A percentile compares a stretch with the other conserved stretches of the same genome.
Evolutionary conservation across 352 stramenopile species (phyloP).

Genomic region (Globisporangium paroecandrum): DNA sequence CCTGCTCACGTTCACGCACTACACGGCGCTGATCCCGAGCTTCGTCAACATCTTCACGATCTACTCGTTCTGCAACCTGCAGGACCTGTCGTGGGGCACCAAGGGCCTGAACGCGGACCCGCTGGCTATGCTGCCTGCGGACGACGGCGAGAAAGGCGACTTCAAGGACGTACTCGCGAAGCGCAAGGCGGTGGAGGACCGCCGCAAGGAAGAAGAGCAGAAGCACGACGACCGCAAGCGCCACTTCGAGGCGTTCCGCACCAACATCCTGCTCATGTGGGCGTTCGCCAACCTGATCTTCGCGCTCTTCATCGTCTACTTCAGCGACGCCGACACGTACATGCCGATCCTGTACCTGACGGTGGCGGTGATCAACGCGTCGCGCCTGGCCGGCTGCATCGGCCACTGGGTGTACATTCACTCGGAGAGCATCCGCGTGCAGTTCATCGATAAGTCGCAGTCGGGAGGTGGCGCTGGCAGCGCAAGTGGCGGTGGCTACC

Average conservation of each 20-base stretch:
- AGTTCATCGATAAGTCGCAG: constrained; percentile 49
- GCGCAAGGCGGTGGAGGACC: constrained; percentile 66
- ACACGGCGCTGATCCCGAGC: constrained; percentile 80
- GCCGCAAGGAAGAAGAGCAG: constrained; percentile 49
- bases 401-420: constrained; percentile 73
- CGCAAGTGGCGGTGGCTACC: constrained; percentile 41
- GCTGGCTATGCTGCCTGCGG: constrained; percentile 29
- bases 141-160: constrained; percentile 72
- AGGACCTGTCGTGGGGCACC: constrained; percentile 86
- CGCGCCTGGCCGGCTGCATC: constrained; percentile 59
- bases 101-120: constrained; percentile 67
- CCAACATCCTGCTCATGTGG: constrained; percentile 78
- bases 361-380: constrained; percentile 67
- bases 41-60: constrained; percentile 90
- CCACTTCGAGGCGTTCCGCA: constrained; percentile 81
- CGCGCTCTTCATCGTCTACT: constrained; percentile 68
- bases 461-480: constrained; percentile 58
- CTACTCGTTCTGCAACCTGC: constrained; percentile 89
- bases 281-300: constrained; percentile 82
- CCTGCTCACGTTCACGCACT: constrained; percentile 85
- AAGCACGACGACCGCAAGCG: constrained; percentile 68
- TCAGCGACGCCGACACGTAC: constrained; percentile 49
- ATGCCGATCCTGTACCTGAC: constrained; percentile 71
- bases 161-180: constrained; percentile 85
- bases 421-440: constrained; percentile 33